phyloP scores from a whole-genome alignment of 768 basidiomycete species.

The Rickenella mellea region DNA sequence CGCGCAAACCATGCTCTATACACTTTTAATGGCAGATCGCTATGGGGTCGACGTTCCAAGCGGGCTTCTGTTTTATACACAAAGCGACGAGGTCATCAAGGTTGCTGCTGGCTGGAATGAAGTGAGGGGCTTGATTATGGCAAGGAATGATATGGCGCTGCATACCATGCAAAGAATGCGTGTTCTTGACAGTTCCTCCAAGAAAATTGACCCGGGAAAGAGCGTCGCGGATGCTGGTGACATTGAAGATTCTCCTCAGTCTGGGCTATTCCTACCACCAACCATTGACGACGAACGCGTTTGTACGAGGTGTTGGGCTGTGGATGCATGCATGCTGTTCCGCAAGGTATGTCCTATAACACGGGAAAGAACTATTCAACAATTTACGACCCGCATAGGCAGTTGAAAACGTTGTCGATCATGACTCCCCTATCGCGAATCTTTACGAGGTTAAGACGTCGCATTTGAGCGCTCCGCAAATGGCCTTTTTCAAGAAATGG shows the following conservation, averaged over 20 bases:
- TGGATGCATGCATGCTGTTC: constrained; percentile 91
- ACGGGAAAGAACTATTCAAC: background rate
- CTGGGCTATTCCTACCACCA: constrained; percentile 82
- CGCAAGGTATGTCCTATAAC: constrained; percentile 48
- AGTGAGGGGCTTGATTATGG: constrained; percentile 69
- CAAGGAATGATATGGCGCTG: constrained; percentile 76
- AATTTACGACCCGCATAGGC: constrained; percentile 34
- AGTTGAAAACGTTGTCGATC: constrained; percentile 54
- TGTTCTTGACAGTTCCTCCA: constrained; percentile 1
- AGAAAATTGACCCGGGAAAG: constrained; percentile 6
- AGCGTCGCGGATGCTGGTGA: constrained; percentile 11
- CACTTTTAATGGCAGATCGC: constrained; percentile 82
- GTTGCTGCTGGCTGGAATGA: constrained; percentile 80
- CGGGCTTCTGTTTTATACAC: constrained; percentile 91
- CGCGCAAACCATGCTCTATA: constrained; percentile 97
- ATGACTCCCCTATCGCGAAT: constrained; percentile 38
- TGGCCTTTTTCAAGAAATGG: constrained; percentile 84
- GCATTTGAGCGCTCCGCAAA: constrained; percentile 61
- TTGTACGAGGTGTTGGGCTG: constrained; percentile 74
- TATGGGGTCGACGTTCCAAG: constrained; percentile 74
- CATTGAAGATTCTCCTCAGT: constrained; percentile 30
- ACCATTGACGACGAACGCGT: constrained; percentile 74
- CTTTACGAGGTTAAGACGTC: constrained; percentile 72
- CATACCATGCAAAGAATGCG: constrained; percentile 53
- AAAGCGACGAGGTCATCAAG: constrained; percentile 76